Evolutionary conservation across 2,329 filamentous ascomycete species (phyloP).

Genomic region (Alternaria solani): DNA sequence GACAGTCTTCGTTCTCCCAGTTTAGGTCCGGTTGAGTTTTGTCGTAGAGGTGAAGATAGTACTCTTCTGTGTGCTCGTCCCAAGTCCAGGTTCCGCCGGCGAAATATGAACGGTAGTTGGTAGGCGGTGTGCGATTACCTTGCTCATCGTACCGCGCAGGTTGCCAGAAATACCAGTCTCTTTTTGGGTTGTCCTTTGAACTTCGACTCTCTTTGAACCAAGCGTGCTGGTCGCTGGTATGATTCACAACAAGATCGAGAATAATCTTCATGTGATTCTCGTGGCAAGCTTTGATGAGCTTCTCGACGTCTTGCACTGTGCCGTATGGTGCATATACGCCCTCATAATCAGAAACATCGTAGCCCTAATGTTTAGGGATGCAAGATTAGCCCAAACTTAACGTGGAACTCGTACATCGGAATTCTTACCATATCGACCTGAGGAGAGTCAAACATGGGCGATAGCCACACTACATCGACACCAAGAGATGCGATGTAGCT

Average conservation of each 20-base stretch:
- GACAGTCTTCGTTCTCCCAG: conserved; percentile 57
- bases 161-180: conserved; percentile 77
- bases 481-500: conserved; percentile 65
- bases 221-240: conserved; percentile 74
- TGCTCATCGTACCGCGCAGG: conserved; percentile 61
- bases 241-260: conserved; percentile 79
- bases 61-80: conserved; percentile 57
- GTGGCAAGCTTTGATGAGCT: conserved; percentile 67
- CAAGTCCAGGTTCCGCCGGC: conserved; percentile 54
- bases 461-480: conserved; percentile 72
- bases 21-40: conserved; percentile 59
- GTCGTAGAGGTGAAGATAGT: conserved; percentile 58
- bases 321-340: conserved; percentile 71
- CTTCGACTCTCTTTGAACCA: conserved; percentile 75
- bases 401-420: background rate
- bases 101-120: conserved; percentile 59
- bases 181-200: conserved; percentile 68
- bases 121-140: conserved; percentile 66
- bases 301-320: conserved; percentile 70
- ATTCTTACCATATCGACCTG: conserved; percentile 66
- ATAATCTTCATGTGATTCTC: conserved; percentile 73
- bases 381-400: background rate
- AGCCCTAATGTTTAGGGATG: conserved; percentile 53
- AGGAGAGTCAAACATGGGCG: conserved; percentile 70
- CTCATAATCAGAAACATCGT: conserved; percentile 74